Conservation (phyloP, 768 basidiomycete species). For the Tubosaeta sp. region DNA sequence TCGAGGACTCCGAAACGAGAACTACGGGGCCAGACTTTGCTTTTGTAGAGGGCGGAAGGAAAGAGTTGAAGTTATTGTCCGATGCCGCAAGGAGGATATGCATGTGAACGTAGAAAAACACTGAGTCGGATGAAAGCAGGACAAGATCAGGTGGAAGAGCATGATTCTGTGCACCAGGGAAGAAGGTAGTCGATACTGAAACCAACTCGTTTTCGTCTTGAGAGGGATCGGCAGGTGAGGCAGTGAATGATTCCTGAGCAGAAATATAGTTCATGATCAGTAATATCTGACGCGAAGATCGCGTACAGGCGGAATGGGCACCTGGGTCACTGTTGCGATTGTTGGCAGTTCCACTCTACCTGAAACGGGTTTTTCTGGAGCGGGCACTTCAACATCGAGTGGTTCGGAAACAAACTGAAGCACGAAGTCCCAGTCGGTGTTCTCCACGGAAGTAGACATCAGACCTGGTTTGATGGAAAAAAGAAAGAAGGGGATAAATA, state of each 20-base stretch:
- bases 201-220: conserved; percentile 48
- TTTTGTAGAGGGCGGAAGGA: conserved; percentile 44
- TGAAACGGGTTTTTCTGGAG: conserved; percentile 35
- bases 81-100: conserved; percentile 56
- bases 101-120: conserved; percentile 81
- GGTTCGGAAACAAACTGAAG: conserved; percentile 55
- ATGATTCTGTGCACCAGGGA: conserved; percentile 60
- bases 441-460: conserved; percentile 36
- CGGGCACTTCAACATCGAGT: conserved; percentile 31
- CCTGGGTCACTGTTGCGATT: conserved; percentile 31
- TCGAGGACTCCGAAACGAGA: conserved; percentile 54
- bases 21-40: conserved; percentile 48
- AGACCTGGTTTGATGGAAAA: background rate
- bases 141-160: conserved; percentile 57
- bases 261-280: conserved; percentile 5
- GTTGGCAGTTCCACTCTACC: conserved; percentile 19
- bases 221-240: conserved; percentile 31
- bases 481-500: background rate
- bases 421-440: conserved; percentile 58
- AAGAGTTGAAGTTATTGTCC: conserved; percentile 56
- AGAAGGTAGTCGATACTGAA: conserved; percentile 81
- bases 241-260: conserved; percentile 29
- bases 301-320: conserved; percentile 66
- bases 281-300: background rate
- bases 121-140: conserved; percentile 67